A percentile compares a stretch with the other conserved stretches of the same genome.
Conservation (phyloP, 148 eudicot genomes). For the Fagopyrum tataricum region DNA sequence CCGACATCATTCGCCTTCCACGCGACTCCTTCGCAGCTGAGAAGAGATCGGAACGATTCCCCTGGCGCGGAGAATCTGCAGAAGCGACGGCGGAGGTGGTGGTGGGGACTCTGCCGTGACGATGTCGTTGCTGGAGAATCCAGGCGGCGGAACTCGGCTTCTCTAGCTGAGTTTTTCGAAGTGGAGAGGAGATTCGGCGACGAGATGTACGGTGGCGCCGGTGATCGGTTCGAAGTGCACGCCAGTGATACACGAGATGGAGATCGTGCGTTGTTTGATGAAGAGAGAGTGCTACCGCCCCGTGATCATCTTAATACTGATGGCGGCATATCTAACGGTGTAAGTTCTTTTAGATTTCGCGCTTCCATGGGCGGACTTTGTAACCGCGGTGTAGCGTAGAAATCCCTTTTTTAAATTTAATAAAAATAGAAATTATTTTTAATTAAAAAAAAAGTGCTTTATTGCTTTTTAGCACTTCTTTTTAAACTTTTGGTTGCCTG, state of each 20-base stretch:
- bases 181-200: constrained; percentile 8
- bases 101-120: constrained; percentile 4
- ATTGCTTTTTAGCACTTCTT: neutral
- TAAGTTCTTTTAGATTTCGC: neutral
- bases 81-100: constrained; percentile 3
- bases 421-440: neutral
- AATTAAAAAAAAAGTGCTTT: neutral
- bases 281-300: constrained; percentile 4
- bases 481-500: neutral
- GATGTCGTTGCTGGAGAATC: neutral
- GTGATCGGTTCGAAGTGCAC: neutral
- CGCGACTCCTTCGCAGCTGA: neutral
- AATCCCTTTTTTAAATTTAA: neutral
- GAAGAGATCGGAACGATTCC: neutral
- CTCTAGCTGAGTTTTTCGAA: constrained; percentile 2
- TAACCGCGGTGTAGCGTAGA: neutral
- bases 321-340: neutral
- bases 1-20: neutral
- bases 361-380: neutral
- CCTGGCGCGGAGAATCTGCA: constrained; percentile 1
- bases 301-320: neutral
- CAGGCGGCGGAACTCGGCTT: constrained; percentile 11
- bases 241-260: neutral
- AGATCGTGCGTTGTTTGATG: neutral
- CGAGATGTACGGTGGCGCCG: neutral